Evolutionary conservation across 78 protist genomes (phyloP).

Genomic region (Dictyostelium capitatum): DNA sequence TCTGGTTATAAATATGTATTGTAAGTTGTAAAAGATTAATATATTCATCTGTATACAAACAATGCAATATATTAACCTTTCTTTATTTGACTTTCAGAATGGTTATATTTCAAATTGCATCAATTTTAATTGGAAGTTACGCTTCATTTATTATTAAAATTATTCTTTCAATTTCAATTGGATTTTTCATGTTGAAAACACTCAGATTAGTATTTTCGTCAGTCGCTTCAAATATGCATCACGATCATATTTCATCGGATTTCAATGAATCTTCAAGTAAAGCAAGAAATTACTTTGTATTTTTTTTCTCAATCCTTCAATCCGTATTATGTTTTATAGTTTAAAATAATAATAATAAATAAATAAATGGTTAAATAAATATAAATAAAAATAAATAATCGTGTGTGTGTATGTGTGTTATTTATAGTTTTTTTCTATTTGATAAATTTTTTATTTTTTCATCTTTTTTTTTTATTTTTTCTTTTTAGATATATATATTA

Average conservation of each 20-base stretch:
- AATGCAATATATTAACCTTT: not conserved
- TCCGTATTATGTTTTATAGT: constrained; percentile 12
- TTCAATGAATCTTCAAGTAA: not conserved
- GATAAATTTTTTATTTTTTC: not conserved
- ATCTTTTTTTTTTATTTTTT: not conserved
- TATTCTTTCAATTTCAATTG: not conserved
- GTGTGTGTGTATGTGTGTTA: not conserved
- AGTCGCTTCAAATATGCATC: not conserved
- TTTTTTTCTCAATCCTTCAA: constrained; percentile 40
- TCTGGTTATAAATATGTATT: constrained; percentile 88
- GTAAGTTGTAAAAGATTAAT: constrained; percentile 31
- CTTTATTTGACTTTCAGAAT: not conserved
- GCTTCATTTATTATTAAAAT: constrained; percentile 8
- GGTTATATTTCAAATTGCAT: not conserved
- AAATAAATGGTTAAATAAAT: not conserved
- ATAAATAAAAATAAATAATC: not conserved
- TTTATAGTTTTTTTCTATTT: not conserved
- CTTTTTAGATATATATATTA: not conserved
- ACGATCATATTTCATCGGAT: not conserved
- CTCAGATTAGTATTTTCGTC: constrained; percentile 52
- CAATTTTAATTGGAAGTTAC: constrained; percentile 36
- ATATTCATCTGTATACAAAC: not conserved
- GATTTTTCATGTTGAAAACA: constrained; percentile 39
- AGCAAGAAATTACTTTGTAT: constrained; percentile 62
- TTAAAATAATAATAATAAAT: not conserved